These are phyloP conservation scores for Starmerella vaccinii DNA, from an alignment of 805 yeast species.

Conservation along the genomic window DNA sequence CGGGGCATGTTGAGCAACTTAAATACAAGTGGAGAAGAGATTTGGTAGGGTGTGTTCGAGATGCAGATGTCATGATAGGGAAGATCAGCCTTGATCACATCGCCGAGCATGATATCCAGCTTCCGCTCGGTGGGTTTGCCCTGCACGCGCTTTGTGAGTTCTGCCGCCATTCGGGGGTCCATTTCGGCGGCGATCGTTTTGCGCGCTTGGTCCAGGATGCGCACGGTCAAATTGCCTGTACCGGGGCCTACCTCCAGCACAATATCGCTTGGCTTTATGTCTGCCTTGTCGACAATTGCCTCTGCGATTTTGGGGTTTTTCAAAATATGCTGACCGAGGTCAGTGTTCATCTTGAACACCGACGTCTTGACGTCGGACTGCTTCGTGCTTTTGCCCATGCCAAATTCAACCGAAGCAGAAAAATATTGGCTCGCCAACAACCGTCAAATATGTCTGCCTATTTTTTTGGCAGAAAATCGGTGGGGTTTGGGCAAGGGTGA, in stretches of 20 bases:
- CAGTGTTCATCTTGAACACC: constrained; percentile 94
- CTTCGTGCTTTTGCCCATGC: constrained; percentile 29
- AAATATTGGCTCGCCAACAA: neutral
- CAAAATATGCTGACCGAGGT: constrained; percentile 91
- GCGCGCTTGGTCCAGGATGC: constrained; percentile 82
- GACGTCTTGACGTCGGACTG: constrained; percentile 28
- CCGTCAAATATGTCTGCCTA: neutral
- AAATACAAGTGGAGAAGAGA: constrained; percentile 92
- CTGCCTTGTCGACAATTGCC: constrained; percentile 95
- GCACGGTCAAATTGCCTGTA: constrained; percentile 92
- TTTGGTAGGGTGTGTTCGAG: constrained; percentile 95
- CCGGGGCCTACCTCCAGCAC: constrained; percentile 98
- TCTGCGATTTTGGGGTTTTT: constrained; percentile 96
- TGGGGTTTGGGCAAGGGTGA: neutral
- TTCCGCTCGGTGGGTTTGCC: constrained; percentile 92
- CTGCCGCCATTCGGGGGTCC: constrained; percentile 99
- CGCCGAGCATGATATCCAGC: constrained; percentile 84
- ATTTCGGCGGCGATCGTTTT: constrained; percentile 95
- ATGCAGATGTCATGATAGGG: constrained; percentile 95
- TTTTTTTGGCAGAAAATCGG: neutral
- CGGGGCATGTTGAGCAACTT: constrained; percentile 79
- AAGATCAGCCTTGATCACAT: constrained; percentile 87
- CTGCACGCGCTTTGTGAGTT: constrained; percentile 90
- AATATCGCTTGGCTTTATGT: constrained; percentile 79
- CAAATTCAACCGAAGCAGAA: neutral